These are phyloP conservation scores for Fomitiporia mediterranea DNA, from an alignment of 1,284 basidiomycete genomes.

Conservation along the genomic window DNA sequence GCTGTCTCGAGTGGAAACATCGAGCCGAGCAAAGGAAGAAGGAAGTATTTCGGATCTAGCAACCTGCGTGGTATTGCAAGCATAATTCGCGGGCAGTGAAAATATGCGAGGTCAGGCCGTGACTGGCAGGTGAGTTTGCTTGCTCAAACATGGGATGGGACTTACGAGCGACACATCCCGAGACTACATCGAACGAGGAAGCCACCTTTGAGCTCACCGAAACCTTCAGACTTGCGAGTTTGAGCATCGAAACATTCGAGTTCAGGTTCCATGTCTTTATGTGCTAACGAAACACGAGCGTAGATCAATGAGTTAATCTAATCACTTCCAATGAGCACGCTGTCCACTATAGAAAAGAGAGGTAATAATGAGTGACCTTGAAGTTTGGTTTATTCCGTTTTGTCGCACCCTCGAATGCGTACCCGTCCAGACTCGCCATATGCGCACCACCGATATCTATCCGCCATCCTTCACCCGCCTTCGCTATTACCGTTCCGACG, in stretches of 20 bases:
- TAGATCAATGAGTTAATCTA: slow-evolving; percentile 80
- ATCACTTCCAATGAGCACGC: not conserved
- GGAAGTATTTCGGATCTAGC: slow-evolving; percentile 67
- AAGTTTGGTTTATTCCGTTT: slow-evolving; percentile 82
- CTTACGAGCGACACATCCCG: slow-evolving; percentile 73
- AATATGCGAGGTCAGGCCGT: not conserved
- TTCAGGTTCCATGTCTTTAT: slow-evolving; percentile 88
- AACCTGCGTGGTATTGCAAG: slow-evolving; percentile 58
- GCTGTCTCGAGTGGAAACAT: slow-evolving; percentile 74
- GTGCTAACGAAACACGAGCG: slow-evolving; percentile 78
- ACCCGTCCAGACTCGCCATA: slow-evolving; percentile 66
- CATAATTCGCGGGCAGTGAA: slow-evolving; percentile 5
- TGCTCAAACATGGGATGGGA: slow-evolving; percentile 21
- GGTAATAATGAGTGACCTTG: slow-evolving; percentile 45
- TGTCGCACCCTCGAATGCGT: slow-evolving; percentile 84
- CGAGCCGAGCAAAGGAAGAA: slow-evolving; percentile 68
- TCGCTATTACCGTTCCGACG: slow-evolving; percentile 65
- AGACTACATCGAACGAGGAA: slow-evolving; percentile 73
- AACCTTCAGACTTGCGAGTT: slow-evolving; percentile 77
- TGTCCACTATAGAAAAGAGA: not conserved
- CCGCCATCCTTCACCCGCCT: slow-evolving; percentile 74
- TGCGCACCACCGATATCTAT: slow-evolving; percentile 83
- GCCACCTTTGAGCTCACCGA: slow-evolving; percentile 78
- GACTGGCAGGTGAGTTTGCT: no score
- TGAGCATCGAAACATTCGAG: slow-evolving; percentile 85